A percentile compares a stretch with the other conserved stretches of the same genome.
These are phyloP conservation scores for Calonectria honghensis DNA, from an alignment of 2,329 filamentous ascomycete genomes.

Conservation along the genomic window DNA sequence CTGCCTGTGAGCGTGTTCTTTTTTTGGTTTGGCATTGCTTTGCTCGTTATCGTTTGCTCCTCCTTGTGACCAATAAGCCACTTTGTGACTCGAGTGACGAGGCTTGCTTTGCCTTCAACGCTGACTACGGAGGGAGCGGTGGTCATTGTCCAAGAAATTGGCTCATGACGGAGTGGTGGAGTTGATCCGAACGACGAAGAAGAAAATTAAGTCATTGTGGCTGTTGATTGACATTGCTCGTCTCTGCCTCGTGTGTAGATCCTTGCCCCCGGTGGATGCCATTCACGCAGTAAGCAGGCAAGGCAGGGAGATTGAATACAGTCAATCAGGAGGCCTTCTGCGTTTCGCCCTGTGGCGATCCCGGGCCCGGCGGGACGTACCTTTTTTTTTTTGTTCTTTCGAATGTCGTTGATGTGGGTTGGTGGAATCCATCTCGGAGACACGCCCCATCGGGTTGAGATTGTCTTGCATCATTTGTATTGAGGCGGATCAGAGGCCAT, in stretches of 20 bases:
- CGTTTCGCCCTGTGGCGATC: constrained; percentile 27
- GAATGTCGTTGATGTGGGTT: not conserved
- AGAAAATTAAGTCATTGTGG: constrained; percentile 12
- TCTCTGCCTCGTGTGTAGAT: constrained; percentile 8
- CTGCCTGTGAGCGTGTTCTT: not conserved
- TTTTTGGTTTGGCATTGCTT: constrained; percentile 22
- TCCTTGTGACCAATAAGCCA: constrained; percentile 2
- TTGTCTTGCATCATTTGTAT: constrained; percentile 31
- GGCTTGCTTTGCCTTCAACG: constrained; percentile 15
- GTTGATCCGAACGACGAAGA: not conserved
- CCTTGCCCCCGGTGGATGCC: constrained; percentile 5
- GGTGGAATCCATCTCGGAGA: constrained; percentile 20
- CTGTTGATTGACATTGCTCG: constrained; percentile 18
- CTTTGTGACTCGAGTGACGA: constrained; percentile 22
- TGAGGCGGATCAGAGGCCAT: constrained; percentile 22
- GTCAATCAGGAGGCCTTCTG: constrained; percentile 19
- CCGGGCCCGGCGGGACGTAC: not conserved
- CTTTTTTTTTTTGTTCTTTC: constrained; percentile 2
- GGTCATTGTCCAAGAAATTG: not conserved
- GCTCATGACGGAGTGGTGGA: constrained; percentile 5
- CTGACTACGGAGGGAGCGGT: constrained; percentile 3
- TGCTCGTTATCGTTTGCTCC: not conserved
- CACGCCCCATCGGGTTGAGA: constrained; percentile 23
- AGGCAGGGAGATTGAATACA: constrained; percentile 21
- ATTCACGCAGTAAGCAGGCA: constrained; percentile 11